Base-by-base conservation (phyloP, 2,329 filamentous ascomycete species). In the Fusarium drepaniforme region DNA sequence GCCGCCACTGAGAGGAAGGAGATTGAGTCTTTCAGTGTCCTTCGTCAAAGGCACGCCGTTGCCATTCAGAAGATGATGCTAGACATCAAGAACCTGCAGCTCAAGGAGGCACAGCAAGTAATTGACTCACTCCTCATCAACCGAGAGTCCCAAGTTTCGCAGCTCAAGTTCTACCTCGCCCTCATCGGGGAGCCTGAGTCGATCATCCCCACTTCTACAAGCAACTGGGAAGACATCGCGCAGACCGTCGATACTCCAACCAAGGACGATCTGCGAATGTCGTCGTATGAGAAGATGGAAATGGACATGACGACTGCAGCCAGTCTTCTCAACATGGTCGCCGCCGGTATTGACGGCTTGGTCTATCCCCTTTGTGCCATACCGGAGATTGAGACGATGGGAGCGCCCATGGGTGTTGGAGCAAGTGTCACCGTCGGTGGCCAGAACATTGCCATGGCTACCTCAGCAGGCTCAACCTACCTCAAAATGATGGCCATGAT, bases 1-100 rank as follows among this genome's bases (percentile, higher is more conserved):
- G 18, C 21, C 2, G 62, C 46, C 6, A 56, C 49, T 15, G 70
- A 72, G 44, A 72, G 63, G 53, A 51, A 46, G 13, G 72, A 74
- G n/a, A 25, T 25, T 2, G 70, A 74, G 30, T 35, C 66, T 9
- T 49, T 68, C 2, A 8, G 51, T 4, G 42, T 60, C 1, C 44
- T 72, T 7, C 35, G 44, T 21, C 18, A 49, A 2, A n/a, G 57
- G 15, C 72, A 74, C 8, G 57, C 67, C 12, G 28, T 28, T 5
- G 25, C 23, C 3, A 58, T 59, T 12, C 66, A 71, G 3, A 42
- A 46, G 16, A 49, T 65, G 42, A 30, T 51, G 21, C 11, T 68
- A 8, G 56, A 40, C 8, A n/a, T 65, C 11, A 71, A 68, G 62
- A 21, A 58, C 0, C 2, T 56, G 2, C 16, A 38, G 4, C 16